Base-by-base conservation (phyloP, 257 asterid species). In the Rhazya stricta region DNA sequence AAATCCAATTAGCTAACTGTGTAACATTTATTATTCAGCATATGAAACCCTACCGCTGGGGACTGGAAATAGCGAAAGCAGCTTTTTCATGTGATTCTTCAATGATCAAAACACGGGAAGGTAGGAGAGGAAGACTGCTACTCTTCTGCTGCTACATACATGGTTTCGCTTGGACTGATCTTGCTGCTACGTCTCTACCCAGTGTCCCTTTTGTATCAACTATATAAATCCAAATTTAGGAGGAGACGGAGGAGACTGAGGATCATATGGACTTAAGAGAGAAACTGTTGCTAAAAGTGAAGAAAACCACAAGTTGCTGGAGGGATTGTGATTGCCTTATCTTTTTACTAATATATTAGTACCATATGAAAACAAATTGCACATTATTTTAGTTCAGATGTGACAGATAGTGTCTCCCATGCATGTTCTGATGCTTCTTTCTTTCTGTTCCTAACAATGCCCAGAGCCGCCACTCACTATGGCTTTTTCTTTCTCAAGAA, bases 71-170 rank as follows among this genome's bases (percentile, higher is more conserved):
- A 36, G 82, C 39, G 57, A 45, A 30, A 41, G 42, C 62, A 73
- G 48, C 63, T 72, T 50, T 30, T 36, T 73, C 80, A 79, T 79
- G 81, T 70, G 83, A 80, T 73, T 46, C 80, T 78, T 84, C 78
- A 77, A 77, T 79, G 75, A 76, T 36, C 23, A 75, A 63, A n/a
- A 15, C 41, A 57, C 57, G 66, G 53, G 19, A 51, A 29, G 37
- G 11, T 19, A 45, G n/a, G 30, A 27, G 60, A 60, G 13, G 66
- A 30, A 60, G n/a, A n/a, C n/a, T n/a, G n/a, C n/a, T n/a, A n/a
- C n/a, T n/a, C n/a, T n/a, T n/a, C 36, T 60, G 12, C 66, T 60
- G 36, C 30, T 9, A 27, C 18, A 6, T 60, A 25, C 36, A 25
- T 25, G 36, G 30, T 39, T 39, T 39, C 7, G 43, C 43, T 39